phyloP scores from a whole-genome alignment of 1,284 basidiomycete genomes.

The Crepidotus sp. region DNA sequence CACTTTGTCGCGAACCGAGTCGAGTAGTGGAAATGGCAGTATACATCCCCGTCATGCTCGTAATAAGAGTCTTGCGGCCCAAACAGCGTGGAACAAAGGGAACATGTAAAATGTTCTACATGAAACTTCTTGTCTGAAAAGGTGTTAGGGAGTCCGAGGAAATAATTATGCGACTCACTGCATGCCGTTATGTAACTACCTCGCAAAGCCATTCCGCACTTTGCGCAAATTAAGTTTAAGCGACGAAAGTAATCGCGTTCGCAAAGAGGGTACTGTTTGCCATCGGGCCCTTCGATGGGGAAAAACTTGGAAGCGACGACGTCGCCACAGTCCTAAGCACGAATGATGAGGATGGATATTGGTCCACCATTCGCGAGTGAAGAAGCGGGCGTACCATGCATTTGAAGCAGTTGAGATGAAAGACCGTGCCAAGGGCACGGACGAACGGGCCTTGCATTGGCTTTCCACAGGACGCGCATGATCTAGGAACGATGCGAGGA shows the following conservation, averaged over 20 bases:
- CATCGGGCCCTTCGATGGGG: conserved; percentile 84
- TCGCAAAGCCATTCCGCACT: conserved; percentile 88
- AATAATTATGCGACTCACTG: conserved; percentile 55
- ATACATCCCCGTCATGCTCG: conserved; percentile 94
- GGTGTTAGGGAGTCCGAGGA: conserved; percentile 19
- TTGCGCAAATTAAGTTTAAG: conserved; percentile 92
- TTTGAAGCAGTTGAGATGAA: conserved; percentile 94
- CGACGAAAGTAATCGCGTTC: conserved; percentile 97
- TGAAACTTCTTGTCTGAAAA: conserved; percentile 91
- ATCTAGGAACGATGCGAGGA: conserved; percentile 30
- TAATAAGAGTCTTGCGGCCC: conserved; percentile 99
- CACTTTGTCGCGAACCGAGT: conserved; percentile 98
- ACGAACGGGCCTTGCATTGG: conserved; percentile 93
- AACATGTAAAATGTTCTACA: conserved; percentile 99
- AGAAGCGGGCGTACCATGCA: conserved; percentile 67
- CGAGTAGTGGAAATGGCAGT: conserved; percentile 97
- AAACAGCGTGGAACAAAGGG: conserved; percentile 91
- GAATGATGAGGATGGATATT: conserved; percentile 11
- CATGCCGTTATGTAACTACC: conserved; percentile 99
- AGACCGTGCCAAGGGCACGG: conserved; percentile 88
- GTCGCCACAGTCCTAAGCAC: conserved; percentile 81
- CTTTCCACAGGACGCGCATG: conserved; percentile 66
- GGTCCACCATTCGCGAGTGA: conserved; percentile 10
- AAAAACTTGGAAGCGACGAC: conserved; percentile 99
- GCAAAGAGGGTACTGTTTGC: conserved; percentile 87